These are phyloP conservation scores for Xylaria flabelliformis DNA, from an alignment of 495 filamentous ascomycete genomes.

Conservation along the genomic window DNA sequence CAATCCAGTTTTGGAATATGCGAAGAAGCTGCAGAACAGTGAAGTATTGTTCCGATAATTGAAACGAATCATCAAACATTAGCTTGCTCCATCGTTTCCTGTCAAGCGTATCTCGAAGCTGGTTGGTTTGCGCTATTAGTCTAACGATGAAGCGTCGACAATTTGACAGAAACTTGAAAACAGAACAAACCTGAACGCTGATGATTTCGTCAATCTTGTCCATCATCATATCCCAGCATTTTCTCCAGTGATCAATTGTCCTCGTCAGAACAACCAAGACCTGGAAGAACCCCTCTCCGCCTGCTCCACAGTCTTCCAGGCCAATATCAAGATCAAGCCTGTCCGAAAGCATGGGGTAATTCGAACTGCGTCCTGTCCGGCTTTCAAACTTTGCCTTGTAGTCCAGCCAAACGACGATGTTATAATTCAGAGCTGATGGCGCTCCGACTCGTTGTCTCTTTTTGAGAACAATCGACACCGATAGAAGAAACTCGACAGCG, in stretches of 20 bases:
- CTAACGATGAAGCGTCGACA: not conserved
- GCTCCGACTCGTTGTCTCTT: not conserved
- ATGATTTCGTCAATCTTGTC: slow-evolving; percentile 12
- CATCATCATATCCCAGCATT: slow-evolving; percentile 5
- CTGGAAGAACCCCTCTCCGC: not conserved
- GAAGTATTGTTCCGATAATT: slow-evolving; percentile 1
- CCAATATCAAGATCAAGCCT: slow-evolving; percentile 2
- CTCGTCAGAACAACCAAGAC: not conserved
- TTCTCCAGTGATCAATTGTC: not conserved
- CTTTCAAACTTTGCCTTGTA: not conserved
- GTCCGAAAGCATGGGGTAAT: slow-evolving; percentile 5
- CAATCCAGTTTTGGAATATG: slow-evolving; percentile 13
- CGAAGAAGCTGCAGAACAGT: slow-evolving; percentile 7
- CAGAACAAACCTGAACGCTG: slow-evolving; percentile 5
- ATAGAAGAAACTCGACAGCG: slow-evolving; percentile 1
- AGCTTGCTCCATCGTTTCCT: slow-evolving; percentile 11
- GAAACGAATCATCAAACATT: slow-evolving; percentile 10
- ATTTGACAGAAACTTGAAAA: not conserved
- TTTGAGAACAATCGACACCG: slow-evolving; percentile 4
- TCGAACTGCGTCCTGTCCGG: slow-evolving; percentile 3
- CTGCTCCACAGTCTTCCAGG: not conserved
- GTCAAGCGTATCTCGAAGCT: slow-evolving; percentile 2
- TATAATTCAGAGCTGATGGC: not conserved
- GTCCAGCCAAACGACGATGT: not conserved
- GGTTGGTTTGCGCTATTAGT: not conserved